phyloP scores from a whole-genome alignment of 768 basidiomycete genomes.

The Lactarius hatsudake region DNA sequence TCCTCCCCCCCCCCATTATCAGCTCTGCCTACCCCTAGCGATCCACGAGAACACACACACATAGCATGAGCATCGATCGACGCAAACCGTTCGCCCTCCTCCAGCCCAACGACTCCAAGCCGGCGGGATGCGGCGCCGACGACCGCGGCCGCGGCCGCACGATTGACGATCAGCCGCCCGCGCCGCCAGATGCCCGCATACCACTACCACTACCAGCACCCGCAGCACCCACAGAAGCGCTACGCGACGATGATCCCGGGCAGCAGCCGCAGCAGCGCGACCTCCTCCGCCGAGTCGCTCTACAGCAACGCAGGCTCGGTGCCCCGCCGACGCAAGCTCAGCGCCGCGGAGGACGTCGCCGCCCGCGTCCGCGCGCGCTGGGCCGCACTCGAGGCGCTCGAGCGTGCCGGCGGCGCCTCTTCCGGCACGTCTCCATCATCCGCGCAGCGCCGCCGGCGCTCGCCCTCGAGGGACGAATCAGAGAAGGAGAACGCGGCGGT shows the following conservation, averaged over 20 bases:
- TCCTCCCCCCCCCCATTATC: neutral
- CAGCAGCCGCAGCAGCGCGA: constrained; percentile 25
- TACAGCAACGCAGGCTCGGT: constrained; percentile 8
- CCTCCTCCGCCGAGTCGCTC: constrained; percentile 20
- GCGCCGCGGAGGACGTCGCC: constrained; percentile 25
- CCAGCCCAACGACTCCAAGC: constrained; percentile 5
- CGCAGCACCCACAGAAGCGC: constrained; percentile 16
- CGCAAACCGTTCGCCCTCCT: constrained; percentile 17
- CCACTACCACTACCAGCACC: constrained; percentile 3
- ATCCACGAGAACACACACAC: neutral
- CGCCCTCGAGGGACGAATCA: neutral
- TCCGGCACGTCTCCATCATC: no score
- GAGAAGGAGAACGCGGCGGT: constrained; percentile 11
- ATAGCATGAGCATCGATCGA: constrained; percentile 21
- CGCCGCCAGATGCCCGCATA: constrained; percentile 17
- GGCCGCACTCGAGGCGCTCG: constrained; percentile 26
- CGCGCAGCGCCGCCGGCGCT: neutral
- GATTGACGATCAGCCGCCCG: constrained; percentile 16
- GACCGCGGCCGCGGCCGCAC: neutral
- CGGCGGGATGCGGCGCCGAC: neutral
- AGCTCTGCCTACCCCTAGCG: neutral
- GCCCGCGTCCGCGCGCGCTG: constrained; percentile 25
- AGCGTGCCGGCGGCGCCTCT: neutral
- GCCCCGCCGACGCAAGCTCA: constrained; percentile 22
- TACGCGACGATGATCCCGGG: constrained; percentile 22